Evolutionary conservation across 2,329 filamentous ascomycete genomes (phyloP), one percentile per base, ranked within the genome.

Genomic region (Talaromyces rugulosus): DNA sequence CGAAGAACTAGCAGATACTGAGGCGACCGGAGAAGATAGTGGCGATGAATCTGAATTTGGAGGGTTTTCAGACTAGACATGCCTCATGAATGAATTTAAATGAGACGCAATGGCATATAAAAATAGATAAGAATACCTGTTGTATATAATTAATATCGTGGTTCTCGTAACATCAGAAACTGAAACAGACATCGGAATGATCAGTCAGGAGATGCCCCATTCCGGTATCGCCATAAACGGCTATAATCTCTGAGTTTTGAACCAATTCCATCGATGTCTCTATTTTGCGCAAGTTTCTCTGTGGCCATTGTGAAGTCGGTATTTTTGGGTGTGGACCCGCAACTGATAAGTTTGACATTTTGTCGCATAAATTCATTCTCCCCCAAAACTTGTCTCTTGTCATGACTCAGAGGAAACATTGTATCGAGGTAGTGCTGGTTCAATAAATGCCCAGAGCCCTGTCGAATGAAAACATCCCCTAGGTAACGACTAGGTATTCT

Each of bases 391-490:
- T 6, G 18, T 14, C 18, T 36, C n/a, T 33, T 7, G 31, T 69
- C 67, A 59, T 67, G 65, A 12, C 72, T 68, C 30, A 74, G 65
- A 2, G 75, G 73, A 61, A 81, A 81, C 71, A 80, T 79, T 14
- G 68, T 68, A 59, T 75, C 70, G 33, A 81, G 65, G 56, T 81
- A 81, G 64, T 81, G 78, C 65, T 80, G 75, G 51, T 79, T 78
- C 61, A 81, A 69, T 63, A 77, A 66, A 64, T 81, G 79, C 5
- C 79, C 79, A 0, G 70, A 70, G 8, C 70, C 72, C 1, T 72
- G 74, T 4, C 77, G 74, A 27, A 79, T 73, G 60, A 84, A 83
- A 0, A 84, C 68, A 11, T 76, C 76, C 0, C 82, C 82, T 62
- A 79, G 74, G 65, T 80, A 84, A 14, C 78, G 74, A 63, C 81